Percentiles rank a stretch among this genome's conserved stretches.
phyloP scores from a whole-genome alignment of 139 green algal genomes.

The Chlorella sorokiniana region DNA sequence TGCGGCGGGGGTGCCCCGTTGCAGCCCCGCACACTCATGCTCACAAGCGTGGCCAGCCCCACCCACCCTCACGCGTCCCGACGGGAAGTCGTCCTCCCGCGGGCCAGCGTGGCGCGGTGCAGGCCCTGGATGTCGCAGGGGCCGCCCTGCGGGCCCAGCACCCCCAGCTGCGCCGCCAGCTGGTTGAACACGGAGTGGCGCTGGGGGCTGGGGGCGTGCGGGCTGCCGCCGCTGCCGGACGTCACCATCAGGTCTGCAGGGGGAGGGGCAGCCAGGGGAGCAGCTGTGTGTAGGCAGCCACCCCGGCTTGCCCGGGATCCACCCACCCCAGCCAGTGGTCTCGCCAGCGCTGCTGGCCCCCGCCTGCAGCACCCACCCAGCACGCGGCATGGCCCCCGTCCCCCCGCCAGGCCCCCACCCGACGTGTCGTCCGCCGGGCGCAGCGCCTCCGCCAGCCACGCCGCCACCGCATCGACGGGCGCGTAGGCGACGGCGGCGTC shows the following conservation, averaged over 20 bases:
- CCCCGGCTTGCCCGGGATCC: too few relatives aligned
- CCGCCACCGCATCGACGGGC: slow-evolving; percentile 2
- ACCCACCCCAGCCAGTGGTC: too few relatives aligned
- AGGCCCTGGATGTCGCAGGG: slow-evolving; percentile 20
- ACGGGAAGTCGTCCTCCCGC: slow-evolving; percentile 77
- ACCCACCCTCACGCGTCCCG: slow-evolving; percentile 28
- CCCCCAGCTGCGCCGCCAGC: slow-evolving; percentile 28
- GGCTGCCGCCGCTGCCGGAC: slow-evolving; percentile 8
- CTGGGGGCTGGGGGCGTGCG: not conserved
- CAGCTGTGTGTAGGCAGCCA: too few relatives aligned
- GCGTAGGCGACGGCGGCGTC: not conserved
- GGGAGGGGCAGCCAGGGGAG: too few relatives aligned
- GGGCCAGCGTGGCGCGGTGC: slow-evolving; percentile 64
- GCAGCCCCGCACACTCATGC: too few relatives aligned
- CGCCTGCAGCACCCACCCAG: not conserved
- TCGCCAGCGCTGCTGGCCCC: too few relatives aligned
- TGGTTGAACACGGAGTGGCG: slow-evolving; percentile 38
- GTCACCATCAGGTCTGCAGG: slow-evolving; percentile 32
- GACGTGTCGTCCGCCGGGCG: not conserved
- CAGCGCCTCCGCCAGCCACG: slow-evolving; percentile 24
- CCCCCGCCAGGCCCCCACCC: too few relatives aligned
- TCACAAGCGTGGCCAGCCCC: too few relatives aligned
- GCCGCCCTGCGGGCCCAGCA: slow-evolving; percentile 9
- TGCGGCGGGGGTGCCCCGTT: too few relatives aligned
- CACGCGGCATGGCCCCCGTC: not conserved